These are phyloP conservation scores for Pseudogymnoascus sp. DNA, from an alignment of 2,329 filamentous ascomycete species.

Conservation along the genomic window DNA sequence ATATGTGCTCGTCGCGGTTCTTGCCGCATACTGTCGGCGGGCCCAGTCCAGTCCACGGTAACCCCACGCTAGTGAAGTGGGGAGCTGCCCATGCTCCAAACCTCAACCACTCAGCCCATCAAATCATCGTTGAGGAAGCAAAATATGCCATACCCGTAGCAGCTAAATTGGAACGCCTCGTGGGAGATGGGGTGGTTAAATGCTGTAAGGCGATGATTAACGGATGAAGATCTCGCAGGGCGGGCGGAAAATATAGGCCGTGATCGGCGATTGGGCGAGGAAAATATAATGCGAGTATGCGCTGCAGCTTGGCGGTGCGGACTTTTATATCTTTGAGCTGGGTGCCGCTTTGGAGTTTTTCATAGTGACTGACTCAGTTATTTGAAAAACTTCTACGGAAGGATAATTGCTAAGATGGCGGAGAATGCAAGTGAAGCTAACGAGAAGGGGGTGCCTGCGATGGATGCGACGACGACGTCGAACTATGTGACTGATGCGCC, in stretches of 20 bases:
- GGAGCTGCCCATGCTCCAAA: background rate
- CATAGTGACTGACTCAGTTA: background rate
- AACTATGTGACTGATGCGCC: background rate
- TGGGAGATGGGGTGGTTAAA: background rate
- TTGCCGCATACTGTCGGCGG: conserved; percentile 2
- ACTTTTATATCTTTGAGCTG: background rate
- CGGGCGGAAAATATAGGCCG: background rate
- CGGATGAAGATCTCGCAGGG: background rate
- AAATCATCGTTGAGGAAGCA: background rate
- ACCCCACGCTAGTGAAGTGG: conserved; percentile 2
- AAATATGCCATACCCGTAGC: background rate
- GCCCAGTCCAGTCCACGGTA: background rate
- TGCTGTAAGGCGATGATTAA: conserved; percentile 5
- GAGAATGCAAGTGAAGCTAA: background rate
- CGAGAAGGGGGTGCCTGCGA: background rate
- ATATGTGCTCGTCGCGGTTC: background rate
- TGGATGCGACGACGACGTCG: background rate
- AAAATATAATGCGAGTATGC: background rate
- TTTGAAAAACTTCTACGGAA: background rate
- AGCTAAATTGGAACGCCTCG: background rate
- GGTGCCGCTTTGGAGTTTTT: background rate
- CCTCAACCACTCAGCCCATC: background rate
- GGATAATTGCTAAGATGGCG: background rate
- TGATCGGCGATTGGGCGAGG: conserved; percentile 4
- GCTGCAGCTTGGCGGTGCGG: background rate